Percentiles rank a stretch among this genome's conserved stretches.
These are phyloP conservation scores for Singerocomus inundabilis DNA, from an alignment of 1,284 basidiomycete genomes.

Conservation along the genomic window DNA sequence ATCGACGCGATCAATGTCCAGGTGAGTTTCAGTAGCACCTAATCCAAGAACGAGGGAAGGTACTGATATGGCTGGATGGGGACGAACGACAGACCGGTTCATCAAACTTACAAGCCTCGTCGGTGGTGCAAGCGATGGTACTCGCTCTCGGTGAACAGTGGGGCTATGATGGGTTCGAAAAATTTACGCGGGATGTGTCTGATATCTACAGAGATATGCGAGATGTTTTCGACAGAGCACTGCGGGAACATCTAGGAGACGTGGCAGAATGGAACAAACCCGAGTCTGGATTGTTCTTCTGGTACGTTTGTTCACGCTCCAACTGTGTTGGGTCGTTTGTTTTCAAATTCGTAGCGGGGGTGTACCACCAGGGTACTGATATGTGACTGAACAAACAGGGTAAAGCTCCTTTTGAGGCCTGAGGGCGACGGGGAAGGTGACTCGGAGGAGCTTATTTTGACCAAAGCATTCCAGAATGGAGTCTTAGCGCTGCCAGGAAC, in stretches of 20 bases:
- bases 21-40: slow-evolving; percentile 38
- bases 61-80: not conserved
- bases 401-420: slow-evolving; percentile 50
- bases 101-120: slow-evolving; percentile 75
- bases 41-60: not conserved
- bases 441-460: slow-evolving; percentile 71
- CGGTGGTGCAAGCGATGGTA: slow-evolving; percentile 72
- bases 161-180: slow-evolving; percentile 73
- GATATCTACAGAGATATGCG: slow-evolving; percentile 75
- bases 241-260: slow-evolving; percentile 68
- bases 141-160: slow-evolving; percentile 68
- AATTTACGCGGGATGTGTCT: slow-evolving; percentile 68
- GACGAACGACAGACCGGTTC: slow-evolving; percentile 48
- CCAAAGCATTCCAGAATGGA: slow-evolving; percentile 72
- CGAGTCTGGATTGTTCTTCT: slow-evolving; percentile 86
- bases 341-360: slow-evolving; percentile 7
- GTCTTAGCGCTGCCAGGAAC: slow-evolving; percentile 83
- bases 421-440: slow-evolving; percentile 51
- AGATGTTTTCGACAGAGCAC: slow-evolving; percentile 75
- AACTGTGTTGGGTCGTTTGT: not conserved
- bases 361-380: not conserved
- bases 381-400: slow-evolving; percentile 40
- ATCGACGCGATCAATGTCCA: slow-evolving; percentile 72
- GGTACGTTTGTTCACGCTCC: slow-evolving; percentile 44
- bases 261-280: slow-evolving; percentile 81